These are phyloP conservation scores for Arachnomyces sp. DNA, from an alignment of 2,329 filamentous ascomycete species.

Conservation along the genomic window DNA sequence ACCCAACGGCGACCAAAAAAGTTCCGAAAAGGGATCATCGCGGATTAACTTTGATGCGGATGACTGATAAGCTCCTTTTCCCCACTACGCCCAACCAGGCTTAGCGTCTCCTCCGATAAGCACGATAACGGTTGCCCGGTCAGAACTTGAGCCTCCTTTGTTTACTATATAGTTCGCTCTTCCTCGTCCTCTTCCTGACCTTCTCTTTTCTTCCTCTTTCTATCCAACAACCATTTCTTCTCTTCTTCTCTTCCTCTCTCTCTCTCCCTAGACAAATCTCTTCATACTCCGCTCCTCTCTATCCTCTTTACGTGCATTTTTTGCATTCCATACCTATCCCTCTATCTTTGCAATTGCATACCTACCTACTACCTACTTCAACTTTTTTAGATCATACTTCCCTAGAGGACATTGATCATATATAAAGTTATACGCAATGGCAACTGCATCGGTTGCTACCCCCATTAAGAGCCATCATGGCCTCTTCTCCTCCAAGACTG, in stretches of 20 bases:
- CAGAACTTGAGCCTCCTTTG: slow-evolving; percentile 20
- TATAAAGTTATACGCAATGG: slow-evolving; percentile 54
- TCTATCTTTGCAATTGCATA: slow-evolving; percentile 23
- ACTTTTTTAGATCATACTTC: slow-evolving; percentile 30
- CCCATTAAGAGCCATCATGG: slow-evolving; percentile 92
- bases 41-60: slow-evolving; percentile 1
- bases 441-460: slow-evolving; percentile 72
- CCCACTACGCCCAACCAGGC: slow-evolving; percentile 34
- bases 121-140: slow-evolving; percentile 35
- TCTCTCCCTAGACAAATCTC: slow-evolving; percentile 14
- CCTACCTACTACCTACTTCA: slow-evolving; percentile 14
- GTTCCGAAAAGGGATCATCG: background rate
- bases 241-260: slow-evolving; percentile 15
- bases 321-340: slow-evolving; percentile 24
- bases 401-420: slow-evolving; percentile 21
- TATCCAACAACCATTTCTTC: slow-evolving; percentile 11
- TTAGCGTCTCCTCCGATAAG: slow-evolving; percentile 21
- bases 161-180: slow-evolving; percentile 31
- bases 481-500: slow-evolving; percentile 84
- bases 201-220: slow-evolving; percentile 21
- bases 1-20: background rate
- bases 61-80: background rate
- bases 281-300: slow-evolving; percentile 16
- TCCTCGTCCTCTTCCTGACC: slow-evolving; percentile 9
- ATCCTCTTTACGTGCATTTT: slow-evolving; percentile 19